Evolutionary conservation across 2,329 filamentous ascomycete genomes (phyloP), one percentile per base, ranked within the genome.

Genomic region (Alternaria novae-zelandiae): DNA sequence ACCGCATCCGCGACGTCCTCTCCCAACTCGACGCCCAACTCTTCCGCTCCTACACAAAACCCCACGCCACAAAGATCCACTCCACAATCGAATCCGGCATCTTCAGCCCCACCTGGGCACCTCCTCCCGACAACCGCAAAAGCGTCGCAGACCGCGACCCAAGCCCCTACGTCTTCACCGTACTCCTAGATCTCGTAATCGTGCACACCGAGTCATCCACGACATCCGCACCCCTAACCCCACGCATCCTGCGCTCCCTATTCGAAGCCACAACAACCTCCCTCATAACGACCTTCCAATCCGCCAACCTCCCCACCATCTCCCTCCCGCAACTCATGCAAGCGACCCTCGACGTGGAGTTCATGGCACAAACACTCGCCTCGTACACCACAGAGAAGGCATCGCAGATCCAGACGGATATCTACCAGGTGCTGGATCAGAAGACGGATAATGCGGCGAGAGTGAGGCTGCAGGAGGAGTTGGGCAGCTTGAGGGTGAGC

Each of bases 261-360:
- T 89, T 98, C 43, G 94, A 97, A 77, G 89, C 94, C 74, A 87
- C 91, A 11, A 95, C 91, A 11, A 83, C 87, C 6, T 90, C 94
- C 65, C 89, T 98, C n/a, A 89, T 97, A 15, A 87, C 90, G 26
- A 90, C 93, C 0, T 97, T 98, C 84, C 59, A 62, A 21, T 71
- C 70, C 1, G 55, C 66, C 4, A 84, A 87, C 78, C 89, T 82
- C 0, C 79, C 85, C 5, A 84, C 84, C 20, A 98, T 96, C 81
- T 87, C 89, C 2, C 88, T 99, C 0, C 85, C 91, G 6, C 90
- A 92, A 7, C 87, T 99, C 54, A 97, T 98, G 90, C 96, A 99
- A 81, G 96, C 96, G 2, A 99, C 96, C 0, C 88, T 99, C 1
- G 96, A 99, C 75, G 94, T 97, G 2, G 96, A 99, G 80, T 98